Percentiles rank a stretch among this genome's conserved stretches.
These are phyloP conservation scores for apple (Malus domestica) DNA, from an alignment of 306 rosid genomes.

Conservation along the genomic window ASM211411v1 NC_041799.1:42049001-42049500, in stretches of 20 bases:
- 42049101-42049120: background rate
- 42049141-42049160: background rate
- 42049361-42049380: constrained; percentile 72
- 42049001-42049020: constrained; percentile 65
- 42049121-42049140: background rate
- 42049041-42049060: background rate
- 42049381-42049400: constrained; percentile 89
- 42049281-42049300: background rate
- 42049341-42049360: constrained; percentile 66
- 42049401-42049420: constrained; percentile 81
- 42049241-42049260: no score
- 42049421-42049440: constrained; percentile 78
- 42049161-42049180: background rate
- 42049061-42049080: no score
- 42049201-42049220: background rate
- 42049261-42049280: background rate
- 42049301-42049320: background rate
- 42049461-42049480: constrained; percentile 62
- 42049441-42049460: constrained; percentile 89
- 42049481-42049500: constrained; percentile 52
- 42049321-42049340: background rate
- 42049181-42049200: background rate
- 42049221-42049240: no score
- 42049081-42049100: no score
- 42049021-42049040: background rate